Conservation (phyloP, 257 asterid species). For the Solanum sitiens region DNA sequence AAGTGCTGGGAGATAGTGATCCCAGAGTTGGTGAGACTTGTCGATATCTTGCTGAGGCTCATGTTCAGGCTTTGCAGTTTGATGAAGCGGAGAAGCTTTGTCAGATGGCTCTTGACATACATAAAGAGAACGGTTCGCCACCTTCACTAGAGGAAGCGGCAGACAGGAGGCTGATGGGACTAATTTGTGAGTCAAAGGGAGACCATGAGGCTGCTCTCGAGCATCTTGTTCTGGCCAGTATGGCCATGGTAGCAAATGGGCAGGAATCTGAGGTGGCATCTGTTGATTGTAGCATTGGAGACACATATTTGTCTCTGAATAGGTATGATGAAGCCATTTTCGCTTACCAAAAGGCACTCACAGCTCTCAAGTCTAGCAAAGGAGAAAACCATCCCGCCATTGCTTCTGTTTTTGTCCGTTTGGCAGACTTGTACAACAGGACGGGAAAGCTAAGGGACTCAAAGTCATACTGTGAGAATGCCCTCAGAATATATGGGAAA, state of each 20-base stretch:
- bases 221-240: slow-evolving; percentile 91
- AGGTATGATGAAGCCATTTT: slow-evolving; percentile 83
- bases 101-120: slow-evolving; percentile 77
- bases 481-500: slow-evolving; percentile 70
- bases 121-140: slow-evolving; percentile 49
- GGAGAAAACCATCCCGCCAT: slow-evolving; percentile 93
- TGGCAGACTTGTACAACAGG: slow-evolving; percentile 77
- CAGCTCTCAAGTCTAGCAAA: slow-evolving; percentile 68
- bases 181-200: slow-evolving; percentile 76
- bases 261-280: slow-evolving; percentile 83
- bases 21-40: slow-evolving; percentile 87
- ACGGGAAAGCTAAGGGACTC: slow-evolving; percentile 84
- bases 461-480: slow-evolving; percentile 77
- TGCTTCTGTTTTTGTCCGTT: slow-evolving; percentile 78
- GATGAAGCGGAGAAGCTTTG: slow-evolving; percentile 84
- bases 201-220: slow-evolving; percentile 88
- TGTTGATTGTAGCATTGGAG: slow-evolving; percentile 85
- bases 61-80: slow-evolving; percentile 80
- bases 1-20: slow-evolving; percentile 62
- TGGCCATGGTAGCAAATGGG: slow-evolving; percentile 87
- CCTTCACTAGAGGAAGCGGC: slow-evolving; percentile 92
- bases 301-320: slow-evolving; percentile 63
- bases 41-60: slow-evolving; percentile 87
- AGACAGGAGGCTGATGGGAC: slow-evolving; percentile 81
- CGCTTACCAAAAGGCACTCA: slow-evolving; percentile 79